Evolutionary conservation across 345 rosid genomes (phyloP).

Genomic region (Sonneratia caseolaris): DNA sequence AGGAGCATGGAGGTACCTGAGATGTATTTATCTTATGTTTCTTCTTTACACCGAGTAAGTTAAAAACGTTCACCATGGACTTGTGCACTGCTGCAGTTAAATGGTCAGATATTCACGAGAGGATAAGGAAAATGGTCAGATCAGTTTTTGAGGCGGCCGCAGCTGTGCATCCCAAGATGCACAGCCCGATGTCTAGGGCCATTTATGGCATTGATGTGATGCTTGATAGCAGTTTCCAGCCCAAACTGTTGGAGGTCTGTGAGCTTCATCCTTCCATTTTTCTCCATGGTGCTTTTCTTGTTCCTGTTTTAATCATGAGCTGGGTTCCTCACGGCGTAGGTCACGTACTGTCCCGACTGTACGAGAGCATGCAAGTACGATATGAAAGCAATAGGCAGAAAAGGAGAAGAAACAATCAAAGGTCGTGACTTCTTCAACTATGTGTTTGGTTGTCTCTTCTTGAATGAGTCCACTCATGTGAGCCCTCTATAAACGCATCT

Average conservation of each 20-base stretch:
- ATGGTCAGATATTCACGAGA: slow-evolving; percentile 70
- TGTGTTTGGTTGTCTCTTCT: slow-evolving; percentile 74
- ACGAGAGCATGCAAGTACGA: slow-evolving; percentile 84
- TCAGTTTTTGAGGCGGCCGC: slow-evolving; percentile 83
- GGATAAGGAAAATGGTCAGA: slow-evolving; percentile 48
- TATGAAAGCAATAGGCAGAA: slow-evolving; percentile 33
- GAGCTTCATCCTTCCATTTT: slow-evolving; percentile 7
- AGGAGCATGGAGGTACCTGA: slow-evolving; percentile 64
- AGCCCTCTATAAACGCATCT: slow-evolving; percentile 25
- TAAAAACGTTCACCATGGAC: neutral
- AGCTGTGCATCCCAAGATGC: slow-evolving; percentile 79
- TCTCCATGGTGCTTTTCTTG: neutral
- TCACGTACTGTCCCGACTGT: slow-evolving; percentile 92
- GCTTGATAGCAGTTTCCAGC: slow-evolving; percentile 68
- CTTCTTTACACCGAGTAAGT: neutral
- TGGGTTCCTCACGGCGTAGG: slow-evolving; percentile 26
- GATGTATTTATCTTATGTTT: neutral
- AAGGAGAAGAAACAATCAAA: slow-evolving; percentile 25
- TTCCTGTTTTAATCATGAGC: neutral
- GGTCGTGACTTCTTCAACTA: slow-evolving; percentile 65
- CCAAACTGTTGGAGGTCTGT: slow-evolving; percentile 86
- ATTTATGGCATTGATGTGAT: slow-evolving; percentile 90
- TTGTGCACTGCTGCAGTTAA: slow-evolving; percentile 37
- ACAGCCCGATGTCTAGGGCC: slow-evolving; percentile 62
- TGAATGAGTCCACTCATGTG: slow-evolving; percentile 50